A percentile compares a stretch with the other conserved stretches of the same genome.
Conservation (phyloP, 495 filamentous ascomycete species). For the Sporormia fimetaria region DNA sequence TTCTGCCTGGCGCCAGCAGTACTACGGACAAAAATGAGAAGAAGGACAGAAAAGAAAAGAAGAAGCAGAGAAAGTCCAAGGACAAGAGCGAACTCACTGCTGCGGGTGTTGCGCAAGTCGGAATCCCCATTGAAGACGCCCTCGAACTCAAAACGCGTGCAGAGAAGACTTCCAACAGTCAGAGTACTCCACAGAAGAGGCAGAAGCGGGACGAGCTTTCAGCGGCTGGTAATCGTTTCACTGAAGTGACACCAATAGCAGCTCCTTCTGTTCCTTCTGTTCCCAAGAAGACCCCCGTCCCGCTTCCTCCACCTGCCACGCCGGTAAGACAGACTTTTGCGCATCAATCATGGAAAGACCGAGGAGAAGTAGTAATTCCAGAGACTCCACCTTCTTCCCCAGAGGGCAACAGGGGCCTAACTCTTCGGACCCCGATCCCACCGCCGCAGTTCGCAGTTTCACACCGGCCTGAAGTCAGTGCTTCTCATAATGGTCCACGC, state of each 20-base stretch:
- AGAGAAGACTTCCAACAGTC: too few relatives aligned
- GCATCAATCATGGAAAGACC: not conserved
- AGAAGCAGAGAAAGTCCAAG: not conserved
- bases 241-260: not conserved
- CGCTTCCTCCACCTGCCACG: not conserved
- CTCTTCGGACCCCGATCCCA: not conserved
- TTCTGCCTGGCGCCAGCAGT: not conserved
- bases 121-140: too few relatives aligned
- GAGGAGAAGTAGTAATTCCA: not conserved
- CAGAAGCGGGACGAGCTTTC: too few relatives aligned
- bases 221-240: too few relatives aligned
- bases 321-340: not conserved
- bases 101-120: too few relatives aligned
- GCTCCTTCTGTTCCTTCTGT: not conserved
- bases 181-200: not conserved
- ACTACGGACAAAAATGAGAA: conserved; percentile 4
- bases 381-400: conserved; percentile 1
- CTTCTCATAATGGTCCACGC: too few relatives aligned
- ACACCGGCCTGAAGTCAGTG: too few relatives aligned
- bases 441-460: not conserved
- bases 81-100: not conserved
- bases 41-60: not conserved
- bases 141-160: too few relatives aligned
- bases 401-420: too few relatives aligned
- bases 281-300: not conserved